A percentile compares a stretch with the other conserved stretches of the same genome.
Evolutionary conservation across 2,329 filamentous ascomycete genomes (phyloP).

Genomic region (Cyclaneusma minus): DNA sequence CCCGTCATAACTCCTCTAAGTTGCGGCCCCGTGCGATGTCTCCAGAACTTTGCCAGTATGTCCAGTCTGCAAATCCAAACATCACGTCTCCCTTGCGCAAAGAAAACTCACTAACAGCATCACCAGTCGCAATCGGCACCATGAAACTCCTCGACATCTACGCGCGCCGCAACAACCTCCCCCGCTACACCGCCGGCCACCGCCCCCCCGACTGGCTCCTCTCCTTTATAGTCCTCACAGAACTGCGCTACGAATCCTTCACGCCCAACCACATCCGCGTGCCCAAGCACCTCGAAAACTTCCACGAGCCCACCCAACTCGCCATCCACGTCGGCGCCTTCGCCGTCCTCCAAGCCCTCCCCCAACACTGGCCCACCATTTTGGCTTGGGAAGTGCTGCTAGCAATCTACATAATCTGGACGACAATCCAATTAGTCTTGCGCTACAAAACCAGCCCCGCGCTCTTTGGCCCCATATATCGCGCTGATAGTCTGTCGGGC

Average conservation of each 20-base stretch:
- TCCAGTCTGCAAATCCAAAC: background rate
- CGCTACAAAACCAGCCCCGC: conserved; percentile 22
- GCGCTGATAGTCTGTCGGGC: conserved; percentile 19
- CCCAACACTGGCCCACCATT: conserved; percentile 19
- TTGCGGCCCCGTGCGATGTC: conserved; percentile 16
- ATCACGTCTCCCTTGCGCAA: too few species aligned
- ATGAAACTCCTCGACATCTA: conserved; percentile 26
- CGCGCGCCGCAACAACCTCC: conserved; percentile 18
- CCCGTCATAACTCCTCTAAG: conserved; percentile 16
- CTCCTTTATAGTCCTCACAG: conserved; percentile 21
- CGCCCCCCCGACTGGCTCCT: conserved; percentile 15
- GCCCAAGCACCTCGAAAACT: conserved; percentile 15
- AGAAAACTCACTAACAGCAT: too few species aligned
- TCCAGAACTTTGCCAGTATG: conserved; percentile 21
- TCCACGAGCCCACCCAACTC: conserved; percentile 21
- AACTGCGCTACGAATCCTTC: conserved; percentile 27
- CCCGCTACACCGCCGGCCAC: conserved; percentile 16
- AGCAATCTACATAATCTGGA: conserved; percentile 25
- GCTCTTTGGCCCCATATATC: conserved; percentile 24
- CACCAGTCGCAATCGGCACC: conserved; percentile 20
- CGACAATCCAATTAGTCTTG: conserved; percentile 20
- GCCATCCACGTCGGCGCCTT: conserved; percentile 20
- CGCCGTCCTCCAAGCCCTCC: conserved; percentile 19
- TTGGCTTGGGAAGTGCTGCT: conserved; percentile 22
- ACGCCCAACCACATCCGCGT: conserved; percentile 23